Percentiles rank a stretch among this genome's conserved stretches.
Conservation (phyloP, 495 filamentous ascomycete species). For the Darksidea phi region DNA sequence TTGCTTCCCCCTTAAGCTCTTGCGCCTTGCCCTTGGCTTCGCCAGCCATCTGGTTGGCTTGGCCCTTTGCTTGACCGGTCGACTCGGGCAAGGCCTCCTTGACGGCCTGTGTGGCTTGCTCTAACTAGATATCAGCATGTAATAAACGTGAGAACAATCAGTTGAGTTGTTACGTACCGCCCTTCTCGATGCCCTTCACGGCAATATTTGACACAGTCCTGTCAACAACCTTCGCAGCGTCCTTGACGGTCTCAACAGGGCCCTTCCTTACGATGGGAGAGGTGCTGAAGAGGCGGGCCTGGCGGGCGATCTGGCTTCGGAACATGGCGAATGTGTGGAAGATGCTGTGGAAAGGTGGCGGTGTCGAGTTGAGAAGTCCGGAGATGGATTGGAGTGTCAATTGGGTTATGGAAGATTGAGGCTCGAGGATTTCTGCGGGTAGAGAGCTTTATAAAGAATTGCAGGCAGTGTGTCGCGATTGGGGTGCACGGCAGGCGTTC, state of each 20-base stretch:
- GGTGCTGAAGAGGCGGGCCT: constrained; percentile 45
- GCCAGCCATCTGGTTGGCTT: constrained; percentile 39
- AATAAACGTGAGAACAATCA: too few species aligned
- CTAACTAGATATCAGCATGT: too few species aligned
- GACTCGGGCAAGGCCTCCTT: constrained; percentile 48
- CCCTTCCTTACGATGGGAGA: constrained; percentile 35
- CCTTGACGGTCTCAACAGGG: constrained; percentile 54
- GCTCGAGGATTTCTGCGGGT: too few species aligned
- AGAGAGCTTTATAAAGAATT: too few species aligned
- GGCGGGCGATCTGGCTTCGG: constrained; percentile 38
- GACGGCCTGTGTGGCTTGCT: constrained; percentile 47
- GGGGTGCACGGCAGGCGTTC: too few species aligned
- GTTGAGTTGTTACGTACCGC: constrained; percentile 46
- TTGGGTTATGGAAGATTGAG: not conserved
- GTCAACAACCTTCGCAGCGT: constrained; percentile 58
- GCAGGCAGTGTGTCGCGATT: too few species aligned
- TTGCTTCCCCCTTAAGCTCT: constrained; percentile 35
- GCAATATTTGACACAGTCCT: constrained; percentile 53
- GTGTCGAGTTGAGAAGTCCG: not conserved
- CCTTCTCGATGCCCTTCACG: constrained; percentile 62
- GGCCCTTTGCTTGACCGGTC: constrained; percentile 49
- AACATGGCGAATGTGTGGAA: constrained; percentile 18
- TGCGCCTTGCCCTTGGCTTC: constrained; percentile 43
- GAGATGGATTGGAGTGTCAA: not conserved
- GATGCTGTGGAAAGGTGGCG: not conserved